phyloP scores from a whole-genome alignment of 1,284 basidiomycete species.

The Ganoderma sinense region DNA sequence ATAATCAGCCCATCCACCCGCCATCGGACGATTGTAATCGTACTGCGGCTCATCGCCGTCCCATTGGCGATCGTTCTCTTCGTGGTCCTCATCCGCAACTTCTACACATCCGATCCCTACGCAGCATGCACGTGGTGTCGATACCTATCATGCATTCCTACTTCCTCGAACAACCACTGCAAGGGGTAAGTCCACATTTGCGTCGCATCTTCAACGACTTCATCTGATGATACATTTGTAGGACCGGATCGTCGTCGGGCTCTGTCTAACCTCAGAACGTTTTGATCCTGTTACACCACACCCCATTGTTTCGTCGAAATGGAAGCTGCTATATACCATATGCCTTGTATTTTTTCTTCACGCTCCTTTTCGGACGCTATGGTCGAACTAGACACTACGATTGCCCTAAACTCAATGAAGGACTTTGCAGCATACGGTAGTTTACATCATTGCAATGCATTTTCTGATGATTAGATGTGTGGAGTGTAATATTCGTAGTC shows the following conservation, averaged over 20 bases:
- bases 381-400: neutral
- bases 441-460: neutral
- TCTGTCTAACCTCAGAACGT: neutral
- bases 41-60: conserved; percentile 75
- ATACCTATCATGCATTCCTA: conserved; percentile 89
- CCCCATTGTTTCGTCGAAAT: neutral
- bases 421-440: neutral
- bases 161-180: conserved; percentile 78
- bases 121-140: conserved; percentile 92
- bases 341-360: neutral
- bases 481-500: neutral
- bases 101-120: conserved; percentile 87
- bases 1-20: conserved; percentile 83
- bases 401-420: neutral
- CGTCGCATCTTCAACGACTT: neutral
- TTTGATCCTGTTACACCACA: neutral
- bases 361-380: neutral
- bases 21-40: conserved; percentile 81
- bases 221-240: conserved; percentile 1
- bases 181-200: conserved; percentile 57
- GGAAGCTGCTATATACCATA: neutral
- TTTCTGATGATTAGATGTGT: neutral
- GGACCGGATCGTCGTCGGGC: conserved; percentile 3
- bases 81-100: conserved; percentile 86
- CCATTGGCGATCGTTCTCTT: conserved; percentile 83